A percentile compares a stretch with the other conserved stretches of the same genome.
Evolutionary conservation across 495 filamentous ascomycete genomes (phyloP).

Genomic region (Trichocladium uniseriatum): DNA sequence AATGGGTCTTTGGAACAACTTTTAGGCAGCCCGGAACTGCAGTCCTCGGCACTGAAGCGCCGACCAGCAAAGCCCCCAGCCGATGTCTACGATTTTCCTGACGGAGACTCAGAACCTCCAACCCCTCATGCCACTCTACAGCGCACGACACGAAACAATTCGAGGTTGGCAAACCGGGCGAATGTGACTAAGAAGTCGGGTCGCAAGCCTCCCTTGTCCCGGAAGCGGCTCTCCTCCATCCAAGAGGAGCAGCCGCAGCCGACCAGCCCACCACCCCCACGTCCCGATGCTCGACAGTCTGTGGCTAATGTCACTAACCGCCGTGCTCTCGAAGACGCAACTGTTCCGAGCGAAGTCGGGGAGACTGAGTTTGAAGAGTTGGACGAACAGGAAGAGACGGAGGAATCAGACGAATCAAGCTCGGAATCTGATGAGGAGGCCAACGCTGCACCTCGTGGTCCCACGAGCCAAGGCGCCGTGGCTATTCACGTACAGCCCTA

Average conservation of each 20-base stretch:
- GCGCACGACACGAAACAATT: neutral
- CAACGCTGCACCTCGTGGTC: neutral
- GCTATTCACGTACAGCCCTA: neutral
- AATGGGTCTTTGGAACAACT: neutral
- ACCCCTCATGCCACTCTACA: neutral
- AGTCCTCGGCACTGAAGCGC: constrained; percentile 1
- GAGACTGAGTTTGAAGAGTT: neutral
- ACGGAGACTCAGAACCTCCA: neutral
- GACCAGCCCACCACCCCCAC: neutral
- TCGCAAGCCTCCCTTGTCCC: neutral
- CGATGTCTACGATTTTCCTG: neutral
- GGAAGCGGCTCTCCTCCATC: neutral
- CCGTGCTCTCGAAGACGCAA: neutral
- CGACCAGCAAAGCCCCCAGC: neutral
- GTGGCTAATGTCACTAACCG: neutral
- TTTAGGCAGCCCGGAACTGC: constrained; percentile 4
- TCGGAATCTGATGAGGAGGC: neutral
- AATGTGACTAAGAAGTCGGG: neutral
- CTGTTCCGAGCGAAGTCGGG: neutral
- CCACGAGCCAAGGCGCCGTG: neutral
- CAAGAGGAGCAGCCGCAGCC: neutral
- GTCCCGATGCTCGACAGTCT: neutral
- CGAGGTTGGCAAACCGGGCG: neutral
- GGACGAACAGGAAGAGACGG: neutral
- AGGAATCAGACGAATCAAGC: neutral